These are phyloP conservation scores for Fusarium pilosicola DNA, from an alignment of 2,329 filamentous ascomycete species.

Conservation along the genomic window DNA sequence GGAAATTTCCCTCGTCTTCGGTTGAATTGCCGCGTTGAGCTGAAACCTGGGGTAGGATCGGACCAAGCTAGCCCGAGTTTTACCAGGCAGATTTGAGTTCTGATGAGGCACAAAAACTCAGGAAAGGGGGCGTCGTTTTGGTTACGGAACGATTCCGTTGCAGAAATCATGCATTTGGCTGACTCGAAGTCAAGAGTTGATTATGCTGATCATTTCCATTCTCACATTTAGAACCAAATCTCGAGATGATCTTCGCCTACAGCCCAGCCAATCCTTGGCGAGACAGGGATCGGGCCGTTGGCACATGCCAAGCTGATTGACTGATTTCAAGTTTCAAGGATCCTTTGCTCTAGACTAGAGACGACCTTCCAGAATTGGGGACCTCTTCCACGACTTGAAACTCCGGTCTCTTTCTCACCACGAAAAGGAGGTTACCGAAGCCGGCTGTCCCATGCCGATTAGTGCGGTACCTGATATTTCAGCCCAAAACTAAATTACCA, in stretches of 20 bases:
- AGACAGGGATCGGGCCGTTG: constrained; percentile 3
- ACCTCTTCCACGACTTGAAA: not conserved
- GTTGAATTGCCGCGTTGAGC: constrained; percentile 2
- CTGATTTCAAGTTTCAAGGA: not conserved
- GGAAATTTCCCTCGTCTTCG: not conserved
- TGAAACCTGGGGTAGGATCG: constrained; percentile 8
- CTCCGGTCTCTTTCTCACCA: not conserved
- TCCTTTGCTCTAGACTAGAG: not conserved
- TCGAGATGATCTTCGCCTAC: not conserved
- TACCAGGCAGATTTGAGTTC: not conserved
- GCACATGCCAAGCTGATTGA: constrained; percentile 15
- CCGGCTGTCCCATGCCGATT: not conserved
- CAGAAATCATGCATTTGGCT: not conserved
- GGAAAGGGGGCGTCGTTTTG: not conserved
- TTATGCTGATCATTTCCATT: not conserved
- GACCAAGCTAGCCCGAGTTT: not conserved
- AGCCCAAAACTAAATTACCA: not conserved
- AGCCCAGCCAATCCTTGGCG: not conserved
- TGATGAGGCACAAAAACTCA: not conserved
- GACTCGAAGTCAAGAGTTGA: not conserved
- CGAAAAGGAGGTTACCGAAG: constrained; percentile 4
- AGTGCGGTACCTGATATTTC: not conserved
- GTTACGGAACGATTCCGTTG: not conserved
- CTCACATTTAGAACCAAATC: not conserved
- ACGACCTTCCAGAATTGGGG: constrained; percentile 24